Conservation (phyloP, 139 green algal species). For the Chlorella ohadii region DNA sequence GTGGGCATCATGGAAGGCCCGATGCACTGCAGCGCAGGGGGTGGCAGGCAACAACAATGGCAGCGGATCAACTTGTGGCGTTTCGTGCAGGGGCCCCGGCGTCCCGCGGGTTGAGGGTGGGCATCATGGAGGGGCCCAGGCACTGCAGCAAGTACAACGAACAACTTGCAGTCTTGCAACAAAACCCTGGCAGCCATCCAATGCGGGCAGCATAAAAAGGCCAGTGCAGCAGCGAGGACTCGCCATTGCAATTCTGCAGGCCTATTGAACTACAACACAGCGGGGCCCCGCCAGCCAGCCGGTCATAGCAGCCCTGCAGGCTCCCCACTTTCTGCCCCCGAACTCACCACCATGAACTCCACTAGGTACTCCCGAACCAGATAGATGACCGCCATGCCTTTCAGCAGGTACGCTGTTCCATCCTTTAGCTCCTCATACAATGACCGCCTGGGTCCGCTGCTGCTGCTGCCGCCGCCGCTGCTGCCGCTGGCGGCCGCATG, state of each 20-base stretch:
- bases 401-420: slow-evolving; percentile 20
- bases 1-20: slow-evolving; percentile 87
- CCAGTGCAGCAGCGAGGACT: not conserved
- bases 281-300: too few relatives aligned
- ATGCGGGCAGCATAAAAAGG: not conserved
- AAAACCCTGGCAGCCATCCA: too few relatives aligned
- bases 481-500: too few relatives aligned
- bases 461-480: not conserved
- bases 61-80: too few relatives aligned
- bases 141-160: slow-evolving; percentile 66
- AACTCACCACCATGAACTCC: slow-evolving; percentile 60
- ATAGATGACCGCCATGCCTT: slow-evolving; percentile 43
- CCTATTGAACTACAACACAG: too few relatives aligned
- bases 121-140: slow-evolving; percentile 80
- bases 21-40: slow-evolving; percentile 58
- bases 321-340: too few relatives aligned
- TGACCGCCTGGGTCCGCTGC: not conserved
- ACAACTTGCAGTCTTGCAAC: too few relatives aligned
- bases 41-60: too few relatives aligned
- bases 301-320: too few relatives aligned
- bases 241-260: too few relatives aligned
- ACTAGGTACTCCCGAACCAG: slow-evolving; percentile 58
- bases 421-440: not conserved
- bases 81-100: too few relatives aligned
- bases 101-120: slow-evolving; percentile 75